Base-by-base conservation (phyloP, 257 asterid species). In the Lycium ferocissimum region DNA sequence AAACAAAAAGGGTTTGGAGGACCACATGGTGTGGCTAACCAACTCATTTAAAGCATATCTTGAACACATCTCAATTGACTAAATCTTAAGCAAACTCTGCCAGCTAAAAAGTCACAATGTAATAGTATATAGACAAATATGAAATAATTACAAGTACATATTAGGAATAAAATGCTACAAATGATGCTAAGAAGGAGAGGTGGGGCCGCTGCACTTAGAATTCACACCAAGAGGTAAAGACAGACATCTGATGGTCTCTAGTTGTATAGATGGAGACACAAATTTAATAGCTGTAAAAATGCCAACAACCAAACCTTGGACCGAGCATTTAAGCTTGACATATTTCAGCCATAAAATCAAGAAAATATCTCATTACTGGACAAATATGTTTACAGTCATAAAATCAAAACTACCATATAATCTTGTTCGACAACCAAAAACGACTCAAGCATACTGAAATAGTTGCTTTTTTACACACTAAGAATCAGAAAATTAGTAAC, bases 401-500 rank as follows among this genome's bases (percentile, higher is more conserved):
- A 62, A 61, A 62, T 62, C 37, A 62, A 61, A 38, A 37, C 51
- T 37, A 38, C 22, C 20, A 18, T 37, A 17, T 69, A 69, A 35
- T 69, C 51, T 69, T 37, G 76, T 37, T 75, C 62, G 49, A 75
- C 43, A 22, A 49, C 15, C 33, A 33, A 76, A 78, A 65, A 22
- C 66, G 10, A 66, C 37, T 51, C 22, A 51, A 66, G 78, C 85
- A 65, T 51, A 51, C 66, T 51, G 62, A 12, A 15, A 66, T 65
- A 47, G 49, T 66, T 15, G 80, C 13, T 54, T 51, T 75, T 56
- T 83, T 57, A 15, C 85, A 83, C 79, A 69, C 67, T 47, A 82
- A 82, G 26, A 49, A 65, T 57, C 45, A 37, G 35, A 87, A 69
- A 76, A 85, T 71, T 81, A 89, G 88, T 87, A 84, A 83, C 69